phyloP scores from a whole-genome alignment of 208 protist genomes.

The Trypanosoma caninum region DNA sequence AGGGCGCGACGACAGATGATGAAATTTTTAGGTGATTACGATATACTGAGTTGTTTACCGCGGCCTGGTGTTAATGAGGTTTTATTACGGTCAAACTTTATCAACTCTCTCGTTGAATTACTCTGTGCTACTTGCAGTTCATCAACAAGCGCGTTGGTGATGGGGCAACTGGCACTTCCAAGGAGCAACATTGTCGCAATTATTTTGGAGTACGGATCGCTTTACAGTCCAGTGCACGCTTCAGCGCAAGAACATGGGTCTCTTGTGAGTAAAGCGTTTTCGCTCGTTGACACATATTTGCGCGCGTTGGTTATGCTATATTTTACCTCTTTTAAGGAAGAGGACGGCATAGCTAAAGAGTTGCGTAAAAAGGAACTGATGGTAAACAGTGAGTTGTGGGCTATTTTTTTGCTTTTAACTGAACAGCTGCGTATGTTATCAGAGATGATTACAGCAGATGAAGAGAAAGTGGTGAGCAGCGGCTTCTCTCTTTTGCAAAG shows the following conservation, averaged over 20 bases:
- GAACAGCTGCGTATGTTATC: slow-evolving; percentile 19
- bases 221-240: slow-evolving; percentile 17
- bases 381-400: slow-evolving; percentile 45
- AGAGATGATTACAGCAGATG: slow-evolving; percentile 15
- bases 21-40: slow-evolving; percentile 51
- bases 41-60: slow-evolving; percentile 41
- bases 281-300: slow-evolving; percentile 59
- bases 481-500: slow-evolving; percentile 36
- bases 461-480: slow-evolving; percentile 28
- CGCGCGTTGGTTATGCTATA: slow-evolving; percentile 58
- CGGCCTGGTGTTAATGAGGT: slow-evolving; percentile 24
- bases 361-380: slow-evolving; percentile 48
- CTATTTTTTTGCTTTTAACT: slow-evolving; percentile 36
- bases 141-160: slow-evolving; percentile 45
- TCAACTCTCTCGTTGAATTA: slow-evolving; percentile 57
- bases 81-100: slow-evolving; percentile 43
- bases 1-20: slow-evolving; percentile 66
- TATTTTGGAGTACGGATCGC: slow-evolving; percentile 21
- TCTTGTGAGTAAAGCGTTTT: slow-evolving; percentile 25
- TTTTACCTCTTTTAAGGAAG: slow-evolving; percentile 45
- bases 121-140: slow-evolving; percentile 67
- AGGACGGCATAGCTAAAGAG: slow-evolving; percentile 38
- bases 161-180: slow-evolving; percentile 55
- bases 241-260: neutral
- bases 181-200: slow-evolving; percentile 32